Base-by-base conservation (phyloP, 257 asterid genomes). In the Primulina tabacum region DNA sequence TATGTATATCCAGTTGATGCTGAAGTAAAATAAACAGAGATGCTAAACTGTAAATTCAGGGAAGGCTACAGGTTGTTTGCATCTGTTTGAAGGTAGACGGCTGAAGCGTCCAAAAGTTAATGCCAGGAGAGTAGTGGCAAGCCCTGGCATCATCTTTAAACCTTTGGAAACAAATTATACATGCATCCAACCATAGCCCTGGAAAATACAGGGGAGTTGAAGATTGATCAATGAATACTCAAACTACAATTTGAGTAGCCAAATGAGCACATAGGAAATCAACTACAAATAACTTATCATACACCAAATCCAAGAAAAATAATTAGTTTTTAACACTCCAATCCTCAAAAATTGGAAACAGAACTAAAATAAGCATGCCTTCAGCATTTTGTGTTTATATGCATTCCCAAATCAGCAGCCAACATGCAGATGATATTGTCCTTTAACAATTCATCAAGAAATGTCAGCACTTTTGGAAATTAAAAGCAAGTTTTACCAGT, bases 91-190 rank as follows among this genome's bases (percentile, higher is more conserved):
- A 82, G 80, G 81, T 70, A 80, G 80, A 81, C 62, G 79, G 78
- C 70, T 10, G 66, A 65, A 77, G 75, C 73, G 83, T 77, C 82
- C 81, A 84, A 73, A 28, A 73, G 78, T 69, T 77, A 71, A 79
- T 77, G 79, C 81, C 85, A 86, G 76, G 79, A 75, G 81, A 79
- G 77, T 68, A 84, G 83, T 75, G 50, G 82, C 84, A 75, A 80
- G 79, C 84, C 82, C 85, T 77, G 67, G 80, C 83, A 83, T 75
- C 84, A 80, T 71, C 84, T 73, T 67, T 79, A 72, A 73, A 75
- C 83, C 81, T 75, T 81, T 74, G 83, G 89, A 85, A 89, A 90
- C 88, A 88, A 79, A 71, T 78, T 81, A 81, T 69, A 76, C 84
- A 78, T 81, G 82, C 81, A 76, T 81, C 86, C 80, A 84, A 76